Conservation (phyloP, 805 yeast genomes). For the Hanseniaspora singularis region DNA sequence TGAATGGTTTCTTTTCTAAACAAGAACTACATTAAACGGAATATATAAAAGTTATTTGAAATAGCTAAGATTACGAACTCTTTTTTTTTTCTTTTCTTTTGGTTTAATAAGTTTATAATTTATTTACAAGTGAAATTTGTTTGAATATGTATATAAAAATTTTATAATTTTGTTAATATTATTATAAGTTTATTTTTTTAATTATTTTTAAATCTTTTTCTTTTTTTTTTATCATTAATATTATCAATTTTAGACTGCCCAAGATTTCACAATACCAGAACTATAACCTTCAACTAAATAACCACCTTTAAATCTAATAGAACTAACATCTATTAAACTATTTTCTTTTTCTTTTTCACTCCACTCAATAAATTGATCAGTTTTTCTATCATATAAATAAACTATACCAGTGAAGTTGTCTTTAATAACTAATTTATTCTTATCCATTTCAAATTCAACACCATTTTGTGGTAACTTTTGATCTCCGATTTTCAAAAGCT, state of each 20-base stretch:
- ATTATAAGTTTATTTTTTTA: neutral
- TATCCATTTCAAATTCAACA: slow-evolving; percentile 47
- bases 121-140: no score
- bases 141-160: no score
- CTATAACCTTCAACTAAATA: slow-evolving; percentile 54
- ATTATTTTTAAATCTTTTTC: no score
- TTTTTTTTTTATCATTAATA: no score
- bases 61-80: no score
- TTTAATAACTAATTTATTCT: slow-evolving; percentile 42
- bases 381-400: slow-evolving; percentile 47
- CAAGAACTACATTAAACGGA: no score
- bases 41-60: no score
- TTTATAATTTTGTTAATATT: no score
- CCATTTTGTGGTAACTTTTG: slow-evolving; percentile 29
- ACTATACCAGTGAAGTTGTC: slow-evolving; percentile 36
- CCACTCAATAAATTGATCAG: slow-evolving; percentile 33
- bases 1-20: neutral
- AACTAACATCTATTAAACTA: slow-evolving; percentile 27
- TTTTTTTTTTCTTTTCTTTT: no score
- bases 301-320: slow-evolving; percentile 46
- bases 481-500: slow-evolving; percentile 49
- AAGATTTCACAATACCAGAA: slow-evolving; percentile 49
- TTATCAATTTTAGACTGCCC: slow-evolving; percentile 54
- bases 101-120: no score
- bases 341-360: slow-evolving; percentile 22